A percentile compares a stretch with the other conserved stretches of the same genome.
Conservation (phyloP, 257 asterid genomes). For the Nicotiana benthamiana region DNA sequence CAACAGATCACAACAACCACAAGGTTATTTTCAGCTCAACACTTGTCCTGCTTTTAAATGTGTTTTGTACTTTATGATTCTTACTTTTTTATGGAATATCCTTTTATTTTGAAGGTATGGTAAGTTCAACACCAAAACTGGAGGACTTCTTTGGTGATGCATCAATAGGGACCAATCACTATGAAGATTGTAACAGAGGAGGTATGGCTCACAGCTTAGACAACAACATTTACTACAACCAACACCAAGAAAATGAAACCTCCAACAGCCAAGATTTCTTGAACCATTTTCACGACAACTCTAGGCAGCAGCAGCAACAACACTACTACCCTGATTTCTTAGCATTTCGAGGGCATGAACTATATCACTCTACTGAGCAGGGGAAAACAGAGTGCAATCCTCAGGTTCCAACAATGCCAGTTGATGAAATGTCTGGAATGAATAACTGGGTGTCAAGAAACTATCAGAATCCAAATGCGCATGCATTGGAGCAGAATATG, state of each 20-base stretch:
- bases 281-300: slow-evolving; percentile 26
- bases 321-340: slow-evolving; percentile 42
- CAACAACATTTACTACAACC: slow-evolving; percentile 67
- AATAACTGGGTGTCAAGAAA: slow-evolving; percentile 53
- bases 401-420: slow-evolving; percentile 35
- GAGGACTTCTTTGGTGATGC: slow-evolving; percentile 82
- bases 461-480: slow-evolving; percentile 24
- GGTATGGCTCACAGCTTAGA: slow-evolving; percentile 66
- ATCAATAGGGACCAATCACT: slow-evolving; percentile 59
- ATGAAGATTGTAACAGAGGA: slow-evolving; percentile 44
- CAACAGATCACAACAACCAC: slow-evolving; percentile 58
- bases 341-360: slow-evolving; percentile 31
- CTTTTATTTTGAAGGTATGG: slow-evolving; percentile 33
- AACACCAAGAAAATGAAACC: slow-evolving; percentile 25
- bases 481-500: slow-evolving; percentile 33
- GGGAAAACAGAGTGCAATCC: slow-evolving; percentile 18
- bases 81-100: slow-evolving; percentile 3
- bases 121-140: slow-evolving; percentile 54
- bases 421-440: slow-evolving; percentile 32
- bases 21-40: slow-evolving; percentile 29
- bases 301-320: slow-evolving; percentile 25
- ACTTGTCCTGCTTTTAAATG: not conserved
- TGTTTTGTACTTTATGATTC: not conserved
- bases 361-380: slow-evolving; percentile 29
- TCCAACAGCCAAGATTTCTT: slow-evolving; percentile 38